These are phyloP conservation scores for Chrysochromulina tobinii DNA, from an alignment of 78 protist genomes.

Conservation along the genomic window DNA sequence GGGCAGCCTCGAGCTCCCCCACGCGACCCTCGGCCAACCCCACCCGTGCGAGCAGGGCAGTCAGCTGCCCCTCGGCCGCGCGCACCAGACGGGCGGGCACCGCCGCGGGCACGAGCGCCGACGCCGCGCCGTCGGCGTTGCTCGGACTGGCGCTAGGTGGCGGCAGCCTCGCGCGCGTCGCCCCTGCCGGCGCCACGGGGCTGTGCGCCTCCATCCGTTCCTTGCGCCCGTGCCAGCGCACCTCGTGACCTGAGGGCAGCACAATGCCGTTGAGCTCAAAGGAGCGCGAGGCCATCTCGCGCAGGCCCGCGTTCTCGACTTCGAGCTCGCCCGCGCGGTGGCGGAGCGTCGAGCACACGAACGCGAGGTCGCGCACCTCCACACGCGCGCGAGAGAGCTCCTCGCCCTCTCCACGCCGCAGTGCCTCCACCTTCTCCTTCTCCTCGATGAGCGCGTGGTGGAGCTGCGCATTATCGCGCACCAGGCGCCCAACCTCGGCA, in stretches of 20 bases:
- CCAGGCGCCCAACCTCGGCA: not conserved
- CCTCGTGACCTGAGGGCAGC: not conserved
- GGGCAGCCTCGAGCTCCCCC: too few relatives aligned
- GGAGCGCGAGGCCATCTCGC: not conserved
- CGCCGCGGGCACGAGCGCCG: not conserved
- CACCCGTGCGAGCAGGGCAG: too few relatives aligned
- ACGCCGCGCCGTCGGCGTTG: not conserved
- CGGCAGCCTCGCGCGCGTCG: too few relatives aligned
- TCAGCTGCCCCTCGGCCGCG: too few relatives aligned
- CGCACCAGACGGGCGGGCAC: too few relatives aligned
- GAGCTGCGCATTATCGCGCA: conserved; percentile 1
- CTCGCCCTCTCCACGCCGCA: not conserved
- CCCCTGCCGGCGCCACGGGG: not conserved
- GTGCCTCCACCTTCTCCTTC: not conserved
- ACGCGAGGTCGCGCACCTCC: not conserved
- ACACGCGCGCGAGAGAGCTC: not conserved
- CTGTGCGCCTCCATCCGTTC: not conserved
- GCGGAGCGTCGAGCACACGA: too few relatives aligned
- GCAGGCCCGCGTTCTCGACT: too few relatives aligned
- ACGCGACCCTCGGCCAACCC: too few relatives aligned
- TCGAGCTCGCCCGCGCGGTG: too few relatives aligned
- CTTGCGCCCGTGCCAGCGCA: not conserved
- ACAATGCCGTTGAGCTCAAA: not conserved
- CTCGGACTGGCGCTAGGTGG: too few relatives aligned
- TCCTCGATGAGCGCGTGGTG: not conserved